These are phyloP conservation scores for Lipomyces yamadae DNA, from an alignment of 805 yeast species.

Conservation along the genomic window DNA sequence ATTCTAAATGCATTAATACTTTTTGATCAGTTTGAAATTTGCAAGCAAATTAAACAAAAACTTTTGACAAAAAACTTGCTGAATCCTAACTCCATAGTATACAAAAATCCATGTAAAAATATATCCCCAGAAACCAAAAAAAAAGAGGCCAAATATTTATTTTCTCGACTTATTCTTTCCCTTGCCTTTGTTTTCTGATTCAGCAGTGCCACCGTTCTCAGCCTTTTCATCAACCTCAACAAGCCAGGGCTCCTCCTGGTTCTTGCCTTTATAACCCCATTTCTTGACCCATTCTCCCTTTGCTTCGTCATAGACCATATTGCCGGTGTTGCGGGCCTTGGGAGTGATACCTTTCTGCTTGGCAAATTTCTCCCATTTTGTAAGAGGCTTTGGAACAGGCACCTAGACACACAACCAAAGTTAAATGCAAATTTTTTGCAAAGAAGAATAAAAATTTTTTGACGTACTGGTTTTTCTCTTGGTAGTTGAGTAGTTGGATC, in stretches of 20 bases:
- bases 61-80: background rate
- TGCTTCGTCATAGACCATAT: constrained; percentile 86
- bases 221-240: constrained; percentile 88
- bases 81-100: background rate
- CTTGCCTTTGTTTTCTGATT: constrained; percentile 10
- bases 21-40: background rate
- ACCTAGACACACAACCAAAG: constrained; percentile 44
- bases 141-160: background rate
- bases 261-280: constrained; percentile 97
- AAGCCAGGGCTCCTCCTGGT: constrained; percentile 94
- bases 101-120: background rate
- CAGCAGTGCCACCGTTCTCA: constrained; percentile 50
- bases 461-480: constrained; percentile 76
- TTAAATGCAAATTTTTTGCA: too few species aligned
- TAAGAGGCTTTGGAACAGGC: constrained; percentile 89
- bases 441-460: background rate
- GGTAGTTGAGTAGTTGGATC: constrained; percentile 82
- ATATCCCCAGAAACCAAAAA: background rate
- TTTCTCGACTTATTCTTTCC: background rate
- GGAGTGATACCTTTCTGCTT: constrained; percentile 91
- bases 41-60: background rate
- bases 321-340: constrained; percentile 81
- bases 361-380: constrained; percentile 98
- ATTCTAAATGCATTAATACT: background rate
- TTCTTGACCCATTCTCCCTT: constrained; percentile 95